phyloP scores from a whole-genome alignment of 495 filamentous ascomycete genomes.

The Trichocladium uniseriatum region DNA sequence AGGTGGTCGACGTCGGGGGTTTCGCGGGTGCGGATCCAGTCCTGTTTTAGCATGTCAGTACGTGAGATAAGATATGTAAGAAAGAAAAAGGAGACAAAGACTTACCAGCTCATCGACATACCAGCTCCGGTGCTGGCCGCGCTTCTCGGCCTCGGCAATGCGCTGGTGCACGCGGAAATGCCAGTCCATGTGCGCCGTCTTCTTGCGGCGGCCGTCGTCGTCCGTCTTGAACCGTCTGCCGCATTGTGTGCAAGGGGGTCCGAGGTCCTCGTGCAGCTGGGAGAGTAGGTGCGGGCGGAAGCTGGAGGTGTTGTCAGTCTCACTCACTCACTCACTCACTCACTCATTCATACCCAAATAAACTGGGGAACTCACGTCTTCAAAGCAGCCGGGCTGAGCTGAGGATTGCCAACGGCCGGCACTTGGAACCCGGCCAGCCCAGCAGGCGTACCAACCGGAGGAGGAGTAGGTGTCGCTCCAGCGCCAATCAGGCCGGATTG shows the following conservation, averaged over 20 bases:
- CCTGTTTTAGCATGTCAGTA: slow-evolving; percentile 35
- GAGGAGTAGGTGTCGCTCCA: slow-evolving; percentile 30
- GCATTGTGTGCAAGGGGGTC: slow-evolving; percentile 83
- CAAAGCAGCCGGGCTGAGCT: slow-evolving; percentile 7
- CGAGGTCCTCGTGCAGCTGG: slow-evolving; percentile 64
- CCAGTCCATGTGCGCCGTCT: slow-evolving; percentile 94
- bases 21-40: slow-evolving; percentile 83
- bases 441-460: slow-evolving; percentile 21
- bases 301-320: slow-evolving; percentile 30
- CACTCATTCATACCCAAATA: no score
- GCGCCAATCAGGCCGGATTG: slow-evolving; percentile 39
- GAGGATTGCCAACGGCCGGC: slow-evolving; percentile 9
- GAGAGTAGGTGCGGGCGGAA: slow-evolving; percentile 64
- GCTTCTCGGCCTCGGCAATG: slow-evolving; percentile 68
- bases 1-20: slow-evolving; percentile 53
- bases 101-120: slow-evolving; percentile 85
- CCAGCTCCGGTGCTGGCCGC: slow-evolving; percentile 83
- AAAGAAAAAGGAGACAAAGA: slow-evolving; percentile 11
- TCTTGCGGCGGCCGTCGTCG: slow-evolving; percentile 69
- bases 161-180: slow-evolving; percentile 91
- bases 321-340: neutral
- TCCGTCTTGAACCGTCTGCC: slow-evolving; percentile 73
- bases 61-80: neutral
- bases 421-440: neutral
- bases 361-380: slow-evolving; percentile 30